Evolutionary conservation across 768 basidiomycete species (phyloP), one percentile per base, ranked within the genome.

Genomic region (Boletus vermiculosoides): DNA sequence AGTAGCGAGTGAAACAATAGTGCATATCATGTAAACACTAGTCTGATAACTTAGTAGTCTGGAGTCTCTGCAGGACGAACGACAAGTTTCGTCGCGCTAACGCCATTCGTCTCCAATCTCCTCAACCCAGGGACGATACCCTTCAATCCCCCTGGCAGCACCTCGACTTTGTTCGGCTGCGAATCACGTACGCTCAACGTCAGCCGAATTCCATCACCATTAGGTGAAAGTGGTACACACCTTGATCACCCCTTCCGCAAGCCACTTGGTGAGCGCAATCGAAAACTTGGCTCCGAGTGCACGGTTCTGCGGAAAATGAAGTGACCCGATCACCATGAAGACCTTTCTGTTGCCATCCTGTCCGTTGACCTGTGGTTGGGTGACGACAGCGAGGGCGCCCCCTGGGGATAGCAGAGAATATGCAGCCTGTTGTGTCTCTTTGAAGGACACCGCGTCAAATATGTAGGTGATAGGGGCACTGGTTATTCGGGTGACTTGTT

Each of bases 51-150:
- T 39, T 11, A 47, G 30, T 47, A 22, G 31, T 48, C 50, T 13
- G 52, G 10, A 18, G 45, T 64, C 36, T 64, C 61, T 2, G n/a
- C 20, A 2, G 63, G 63, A 25, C 54, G 71, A 1, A 67, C 73
- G 9, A 80, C 66, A 4, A 79, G 58, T 64, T 80, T 80, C n/a
- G 61, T 62, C 1, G 70, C 78, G 25, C 76, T 79, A 25, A 79
- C 60, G 8, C 72, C 61, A 7, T 62, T 42, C 5, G 10, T 57
- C 57, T 64, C 54, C 52, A 79, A 39, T 42, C 65, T 64, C 49
- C 66, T 57, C 54, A 80, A 37, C 3, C 72, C 76, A 39, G 59
- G 60, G 0, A 49, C 55, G 9, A 80, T 66, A 8, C 71, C 76
- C 0, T 60, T 62, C 18, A 79, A 53, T 0, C 78, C 77, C 15